phyloP scores from a whole-genome alignment of 2,329 filamentous ascomycete genomes.

The Arthrobotrys pseudoclavata region DNA sequence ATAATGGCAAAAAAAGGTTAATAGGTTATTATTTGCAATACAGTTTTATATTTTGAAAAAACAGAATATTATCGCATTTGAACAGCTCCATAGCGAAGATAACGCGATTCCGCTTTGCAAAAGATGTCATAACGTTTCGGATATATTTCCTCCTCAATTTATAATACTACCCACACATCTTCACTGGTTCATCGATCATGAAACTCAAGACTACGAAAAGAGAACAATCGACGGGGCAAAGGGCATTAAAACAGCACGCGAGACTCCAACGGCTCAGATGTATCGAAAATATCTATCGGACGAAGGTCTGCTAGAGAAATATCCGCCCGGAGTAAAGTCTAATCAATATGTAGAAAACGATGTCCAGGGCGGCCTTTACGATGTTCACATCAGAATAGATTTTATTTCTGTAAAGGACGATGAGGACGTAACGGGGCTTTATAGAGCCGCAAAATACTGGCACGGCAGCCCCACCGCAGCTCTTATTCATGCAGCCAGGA shows the following conservation, averaged over 20 bases:
- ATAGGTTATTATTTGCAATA: too few relatives aligned
- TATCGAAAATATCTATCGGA: background rate
- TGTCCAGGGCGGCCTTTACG: constrained; percentile 3
- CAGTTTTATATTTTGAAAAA: too few relatives aligned
- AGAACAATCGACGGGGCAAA: background rate
- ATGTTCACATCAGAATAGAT: background rate
- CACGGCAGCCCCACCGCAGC: too few relatives aligned
- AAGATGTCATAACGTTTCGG: constrained; percentile 2
- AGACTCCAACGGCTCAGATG: constrained; percentile 3
- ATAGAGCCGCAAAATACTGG: too few relatives aligned
- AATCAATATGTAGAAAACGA: background rate
- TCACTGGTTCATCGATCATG: constrained; percentile 20
- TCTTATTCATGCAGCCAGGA: too few relatives aligned
- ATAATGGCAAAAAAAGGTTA: too few relatives aligned
- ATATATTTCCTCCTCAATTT: background rate
- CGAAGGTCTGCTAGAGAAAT: background rate
- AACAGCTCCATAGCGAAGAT: too few relatives aligned
- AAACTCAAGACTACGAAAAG: constrained; percentile 1
- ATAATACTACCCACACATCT: constrained; percentile 21
- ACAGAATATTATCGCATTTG: too few relatives aligned
- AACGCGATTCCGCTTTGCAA: constrained; percentile 24
- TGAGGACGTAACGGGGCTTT: too few relatives aligned
- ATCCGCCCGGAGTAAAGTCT: background rate
- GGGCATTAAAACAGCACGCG: background rate
- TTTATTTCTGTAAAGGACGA: too few relatives aligned